Conservation (phyloP, 1,284 basidiomycete genomes). For the Trichosporon coremiiforme region DNA sequence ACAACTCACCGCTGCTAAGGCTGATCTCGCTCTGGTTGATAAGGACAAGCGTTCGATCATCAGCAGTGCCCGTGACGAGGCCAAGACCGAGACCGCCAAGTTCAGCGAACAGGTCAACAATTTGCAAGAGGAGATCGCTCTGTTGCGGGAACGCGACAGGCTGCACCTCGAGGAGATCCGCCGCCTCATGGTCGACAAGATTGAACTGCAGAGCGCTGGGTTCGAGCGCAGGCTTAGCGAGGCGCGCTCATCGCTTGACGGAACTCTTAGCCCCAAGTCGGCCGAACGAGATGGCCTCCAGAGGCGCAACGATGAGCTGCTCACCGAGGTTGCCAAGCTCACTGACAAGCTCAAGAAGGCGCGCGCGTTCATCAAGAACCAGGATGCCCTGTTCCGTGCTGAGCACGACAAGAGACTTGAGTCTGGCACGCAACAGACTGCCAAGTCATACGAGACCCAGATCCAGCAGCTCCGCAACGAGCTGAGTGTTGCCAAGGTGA, state of each 20-base stretch:
- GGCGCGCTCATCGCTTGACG: conserved; percentile 70
- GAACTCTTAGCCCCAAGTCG: conserved; percentile 74
- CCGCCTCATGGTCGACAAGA: conserved; percentile 81
- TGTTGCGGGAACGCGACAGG: conserved; percentile 77
- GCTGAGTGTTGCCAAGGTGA: conserved; percentile 65
- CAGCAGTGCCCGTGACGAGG: conserved; percentile 67
- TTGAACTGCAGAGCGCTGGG: conserved; percentile 81
- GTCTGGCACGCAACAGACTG: conserved; percentile 15
- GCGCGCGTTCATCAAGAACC: conserved; percentile 86
- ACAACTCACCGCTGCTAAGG: conserved; percentile 79
- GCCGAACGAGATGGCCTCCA: conserved; percentile 63
- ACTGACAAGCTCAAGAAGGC: conserved; percentile 82
- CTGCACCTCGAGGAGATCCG: conserved; percentile 93
- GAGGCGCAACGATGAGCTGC: conserved; percentile 70
- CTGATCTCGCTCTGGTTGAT: conserved; percentile 63
- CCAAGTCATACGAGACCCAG: conserved; percentile 66
- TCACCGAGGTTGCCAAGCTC: conserved; percentile 69
- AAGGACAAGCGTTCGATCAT: conserved; percentile 58
- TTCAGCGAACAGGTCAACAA: conserved; percentile 70
- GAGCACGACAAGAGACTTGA: conserved; percentile 34
- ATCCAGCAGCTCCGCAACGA: conserved; percentile 73
- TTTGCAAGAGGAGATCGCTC: conserved; percentile 69
- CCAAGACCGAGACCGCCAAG: conserved; percentile 79
- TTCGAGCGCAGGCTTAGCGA: conserved; percentile 73
- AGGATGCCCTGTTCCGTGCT: conserved; percentile 70